Evolutionary conservation across 306 rosid species (phyloP), one percentile per base, ranked within the genome.

Genomic region (Nissolia schottii): DNA sequence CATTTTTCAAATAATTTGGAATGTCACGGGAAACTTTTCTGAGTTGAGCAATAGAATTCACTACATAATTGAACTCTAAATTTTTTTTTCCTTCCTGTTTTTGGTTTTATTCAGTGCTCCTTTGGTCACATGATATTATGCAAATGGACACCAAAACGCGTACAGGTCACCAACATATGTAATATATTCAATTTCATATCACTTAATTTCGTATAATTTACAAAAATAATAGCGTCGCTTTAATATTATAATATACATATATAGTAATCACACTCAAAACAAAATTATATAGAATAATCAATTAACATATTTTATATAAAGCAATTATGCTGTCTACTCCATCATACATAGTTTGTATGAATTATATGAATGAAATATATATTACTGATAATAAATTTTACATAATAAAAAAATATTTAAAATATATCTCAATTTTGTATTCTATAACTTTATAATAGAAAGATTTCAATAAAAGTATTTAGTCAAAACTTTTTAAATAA

Each of bases 11-110:
- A 77, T 82, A 65, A 74, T 46, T 80, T 77, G 83, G 80, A 82
- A 83, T 83, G 92, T 87, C 96, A 90, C 91, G 93, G 85, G 92
- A 87, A 80, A 71, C 77, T 76, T 82, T 84, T 85, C 88, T 86
- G 77, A 81, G 77, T 79, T 74, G 55, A 80, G 78, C 71, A 75
- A 69, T 72, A 56, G 38, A 79, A 77, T 79, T 71, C 54, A 60
- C 60, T 69, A 84, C 80, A 87, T 81, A 79, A 81, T 83, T 83
- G 84, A 79, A 70, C 83, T 81, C 82, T 56, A 66, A 64, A 48
- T 22, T 55, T 31, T 60, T 45, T 63, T 71, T n/a, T n/a, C n/a
- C n/a, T n/a, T 80, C 79, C 79, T 76, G 22, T 54, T 75, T 71
- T 62, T 46, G 84, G 84, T 64, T 71, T 82, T 64, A 59, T 71